Percentiles rank a stretch among this genome's conserved stretches.
Evolutionary conservation across 2,329 filamentous ascomycete species (phyloP).

Genomic region (Neopestalotiopsis rosae): DNA sequence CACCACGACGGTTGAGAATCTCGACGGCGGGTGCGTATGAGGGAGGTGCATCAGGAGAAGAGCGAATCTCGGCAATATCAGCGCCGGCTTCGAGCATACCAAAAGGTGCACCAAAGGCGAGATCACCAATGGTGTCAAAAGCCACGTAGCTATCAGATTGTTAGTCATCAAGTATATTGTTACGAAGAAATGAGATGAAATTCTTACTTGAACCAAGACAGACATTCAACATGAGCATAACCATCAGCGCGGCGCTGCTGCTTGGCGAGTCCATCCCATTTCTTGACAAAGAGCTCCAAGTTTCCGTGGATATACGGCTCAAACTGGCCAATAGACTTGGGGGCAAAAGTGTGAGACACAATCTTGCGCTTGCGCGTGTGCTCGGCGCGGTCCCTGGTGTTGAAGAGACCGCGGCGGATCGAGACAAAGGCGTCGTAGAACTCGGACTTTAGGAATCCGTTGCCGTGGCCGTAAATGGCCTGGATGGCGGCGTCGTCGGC

Average conservation of each 20-base stretch:
- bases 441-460: conserved; percentile 77
- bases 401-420: conserved; percentile 86
- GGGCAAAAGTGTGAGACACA: conserved; percentile 83
- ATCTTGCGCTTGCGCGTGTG: conserved; percentile 91
- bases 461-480: conserved; percentile 79
- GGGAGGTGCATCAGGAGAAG: conserved; percentile 63
- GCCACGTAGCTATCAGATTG: conserved; percentile 49
- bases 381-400: conserved; percentile 80
- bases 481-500: conserved; percentile 81
- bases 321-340: conserved; percentile 81
- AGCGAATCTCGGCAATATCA: conserved; percentile 77
- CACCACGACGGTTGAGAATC: conserved; percentile 85
- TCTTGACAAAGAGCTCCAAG: conserved; percentile 72
- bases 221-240: conserved; percentile 71
- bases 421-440: conserved; percentile 94
- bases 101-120: conserved; percentile 79
- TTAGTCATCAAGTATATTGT: conserved; percentile 2
- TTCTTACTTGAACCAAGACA: conserved; percentile 79
- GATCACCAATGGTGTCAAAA: conserved; percentile 57
- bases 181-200: conserved; percentile 19
- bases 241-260: conserved; percentile 51
- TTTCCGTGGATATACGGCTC: conserved; percentile 89
- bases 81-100: conserved; percentile 81
- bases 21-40: conserved; percentile 81
- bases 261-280: conserved; percentile 70